Evolutionary conservation across 352 stramenopile species (phyloP).

Genomic region (Pythium guiyangense): DNA sequence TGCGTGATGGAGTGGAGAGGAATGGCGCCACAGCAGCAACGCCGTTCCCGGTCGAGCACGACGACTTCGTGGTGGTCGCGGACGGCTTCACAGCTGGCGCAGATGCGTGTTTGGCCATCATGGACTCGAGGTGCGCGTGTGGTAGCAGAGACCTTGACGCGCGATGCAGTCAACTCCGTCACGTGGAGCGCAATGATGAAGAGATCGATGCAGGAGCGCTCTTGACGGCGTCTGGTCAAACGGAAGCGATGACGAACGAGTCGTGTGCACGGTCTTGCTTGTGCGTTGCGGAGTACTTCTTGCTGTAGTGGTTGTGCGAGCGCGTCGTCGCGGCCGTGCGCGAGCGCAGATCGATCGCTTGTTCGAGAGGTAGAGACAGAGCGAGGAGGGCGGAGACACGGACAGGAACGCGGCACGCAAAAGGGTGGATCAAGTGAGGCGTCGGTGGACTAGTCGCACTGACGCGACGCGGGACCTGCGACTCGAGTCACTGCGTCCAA

Average conservation of each 20-base stretch:
- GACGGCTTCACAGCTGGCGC: background rate
- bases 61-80: background rate
- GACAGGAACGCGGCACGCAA: too few species aligned
- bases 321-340: too few species aligned
- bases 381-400: too few species aligned
- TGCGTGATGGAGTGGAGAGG: background rate
- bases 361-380: too few species aligned
- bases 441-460: too few species aligned
- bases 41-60: background rate
- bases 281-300: too few species aligned
- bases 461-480: too few species aligned
- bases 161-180: background rate
- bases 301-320: too few species aligned
- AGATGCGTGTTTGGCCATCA: background rate
- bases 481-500: too few species aligned
- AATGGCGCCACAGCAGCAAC: background rate
- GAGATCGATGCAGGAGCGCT: background rate
- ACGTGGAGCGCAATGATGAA: background rate
- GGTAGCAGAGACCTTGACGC: background rate
- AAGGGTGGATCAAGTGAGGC: too few species aligned
- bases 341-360: too few species aligned
- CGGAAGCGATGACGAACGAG: background rate
- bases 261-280: too few species aligned
- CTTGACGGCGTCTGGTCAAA: background rate
- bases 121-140: background rate